phyloP scores from a whole-genome alignment of 2,329 filamentous ascomycete genomes.

The Cordyceps fumosorosea region DNA sequence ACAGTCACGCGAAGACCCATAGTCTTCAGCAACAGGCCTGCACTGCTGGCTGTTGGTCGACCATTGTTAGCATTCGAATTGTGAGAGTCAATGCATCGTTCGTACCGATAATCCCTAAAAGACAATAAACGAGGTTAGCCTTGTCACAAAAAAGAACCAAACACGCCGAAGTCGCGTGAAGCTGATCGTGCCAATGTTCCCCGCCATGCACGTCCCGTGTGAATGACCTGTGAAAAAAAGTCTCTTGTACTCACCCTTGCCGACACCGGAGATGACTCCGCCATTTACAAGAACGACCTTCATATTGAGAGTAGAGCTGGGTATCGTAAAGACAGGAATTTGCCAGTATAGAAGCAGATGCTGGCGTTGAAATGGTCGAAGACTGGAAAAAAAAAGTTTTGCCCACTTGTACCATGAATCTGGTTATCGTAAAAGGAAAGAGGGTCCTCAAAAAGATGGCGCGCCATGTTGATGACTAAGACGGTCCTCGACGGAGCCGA shows the following conservation, averaged over 20 bases:
- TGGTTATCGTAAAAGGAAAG: not conserved
- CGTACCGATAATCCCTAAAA: constrained; percentile 18
- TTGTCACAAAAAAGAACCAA: not conserved
- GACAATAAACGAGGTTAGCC: not conserved
- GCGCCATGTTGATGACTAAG: not conserved
- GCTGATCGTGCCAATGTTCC: not conserved
- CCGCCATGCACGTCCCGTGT: constrained; percentile 1
- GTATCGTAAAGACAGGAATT: not conserved
- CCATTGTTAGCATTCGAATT: not conserved
- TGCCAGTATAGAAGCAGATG: not conserved
- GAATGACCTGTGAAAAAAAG: not conserved
- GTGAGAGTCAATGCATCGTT: not conserved
- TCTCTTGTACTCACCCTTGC: constrained; percentile 42
- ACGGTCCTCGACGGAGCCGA: no score
- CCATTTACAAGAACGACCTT: constrained; percentile 24
- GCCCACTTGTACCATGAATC: not conserved
- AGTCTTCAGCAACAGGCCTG: constrained; percentile 46
- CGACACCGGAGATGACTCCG: constrained; percentile 52
- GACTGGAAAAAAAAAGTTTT: not conserved
- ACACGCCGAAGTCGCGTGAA: not conserved
- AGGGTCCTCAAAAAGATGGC: not conserved
- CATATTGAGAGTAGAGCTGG: constrained; percentile 17
- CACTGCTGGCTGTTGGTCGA: constrained; percentile 28
- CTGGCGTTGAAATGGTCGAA: not conserved
- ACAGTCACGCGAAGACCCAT: constrained; percentile 21